phyloP scores from a whole-genome alignment of 371 early-diverging fungal species.

The Saksenaea vasiformis region DNA sequence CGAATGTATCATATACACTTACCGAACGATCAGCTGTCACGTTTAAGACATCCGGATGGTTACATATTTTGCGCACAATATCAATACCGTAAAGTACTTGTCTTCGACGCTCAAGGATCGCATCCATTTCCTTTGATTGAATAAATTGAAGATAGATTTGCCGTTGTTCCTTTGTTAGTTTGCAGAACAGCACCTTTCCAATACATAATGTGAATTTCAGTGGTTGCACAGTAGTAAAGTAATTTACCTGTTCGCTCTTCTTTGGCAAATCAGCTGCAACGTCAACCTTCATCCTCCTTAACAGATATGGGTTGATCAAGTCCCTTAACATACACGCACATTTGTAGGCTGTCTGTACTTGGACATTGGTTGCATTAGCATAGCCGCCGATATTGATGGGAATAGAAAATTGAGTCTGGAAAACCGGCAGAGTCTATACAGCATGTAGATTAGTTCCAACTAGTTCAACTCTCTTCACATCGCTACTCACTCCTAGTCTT shows the following conservation, averaged over 20 bases:
- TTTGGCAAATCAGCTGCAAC: conserved; percentile 91
- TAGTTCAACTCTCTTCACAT: not conserved
- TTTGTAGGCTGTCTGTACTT: conserved; percentile 92
- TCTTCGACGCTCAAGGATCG: conserved; percentile 81
- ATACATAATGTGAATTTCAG: not conserved
- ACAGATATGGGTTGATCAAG: conserved; percentile 91
- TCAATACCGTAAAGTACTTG: conserved; percentile 93
- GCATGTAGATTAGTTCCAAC: not conserved
- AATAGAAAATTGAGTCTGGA: conserved; percentile 88
- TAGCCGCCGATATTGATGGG: conserved; percentile 94
- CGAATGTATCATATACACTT: not conserved
- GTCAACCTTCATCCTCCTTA: conserved; percentile 93
- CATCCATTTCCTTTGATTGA: conserved; percentile 66
- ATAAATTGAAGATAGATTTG: conserved; percentile 79
- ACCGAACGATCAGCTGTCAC: conserved; percentile 22
- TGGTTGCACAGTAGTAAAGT: not conserved
- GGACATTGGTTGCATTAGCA: conserved; percentile 83
- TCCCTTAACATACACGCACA: conserved; percentile 90
- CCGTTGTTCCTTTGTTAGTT: conserved; percentile 81
- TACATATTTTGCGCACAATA: conserved; percentile 95
- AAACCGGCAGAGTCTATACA: conserved; percentile 87
- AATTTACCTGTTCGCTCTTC: conserved; percentile 86
- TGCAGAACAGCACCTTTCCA: conserved; percentile 82
- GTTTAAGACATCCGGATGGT: conserved; percentile 89
- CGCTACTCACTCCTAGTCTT: conserved; percentile 74